Conservation (phyloP, 2,329 filamentous ascomycete species). For the Pestalotiopsis sp. region DNA sequence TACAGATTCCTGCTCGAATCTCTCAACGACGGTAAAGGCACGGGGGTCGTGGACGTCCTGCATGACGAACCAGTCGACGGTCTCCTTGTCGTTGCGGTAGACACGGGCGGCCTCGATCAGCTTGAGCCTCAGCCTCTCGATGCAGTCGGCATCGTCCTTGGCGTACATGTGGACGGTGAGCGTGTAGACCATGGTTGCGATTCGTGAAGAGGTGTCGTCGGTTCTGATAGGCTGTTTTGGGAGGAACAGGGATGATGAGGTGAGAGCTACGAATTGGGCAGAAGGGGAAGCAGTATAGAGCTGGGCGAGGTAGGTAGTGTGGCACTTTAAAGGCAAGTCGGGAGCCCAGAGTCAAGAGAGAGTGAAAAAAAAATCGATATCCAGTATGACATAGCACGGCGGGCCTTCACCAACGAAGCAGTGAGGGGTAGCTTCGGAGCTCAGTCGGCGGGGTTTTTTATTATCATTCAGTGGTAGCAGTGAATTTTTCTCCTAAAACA, state of each 20-base stretch:
- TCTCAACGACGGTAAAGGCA: slow-evolving; percentile 76
- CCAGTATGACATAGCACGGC: background rate
- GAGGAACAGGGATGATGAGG: background rate
- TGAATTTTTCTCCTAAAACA: background rate
- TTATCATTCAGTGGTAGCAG: too few relatives aligned
- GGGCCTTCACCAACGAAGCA: background rate
- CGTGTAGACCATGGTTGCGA: slow-evolving; percentile 64
- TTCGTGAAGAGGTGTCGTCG: background rate
- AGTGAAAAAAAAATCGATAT: background rate
- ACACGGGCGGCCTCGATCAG: slow-evolving; percentile 74
- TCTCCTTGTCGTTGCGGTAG: slow-evolving; percentile 74
- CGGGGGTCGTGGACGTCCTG: slow-evolving; percentile 69
- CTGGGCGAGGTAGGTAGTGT: background rate
- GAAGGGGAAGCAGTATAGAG: background rate
- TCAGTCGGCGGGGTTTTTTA: background rate
- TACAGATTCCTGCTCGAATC: slow-evolving; percentile 69
- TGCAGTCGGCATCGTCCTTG: slow-evolving; percentile 65
- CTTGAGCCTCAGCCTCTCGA: slow-evolving; percentile 71
- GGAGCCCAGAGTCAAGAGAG: background rate
- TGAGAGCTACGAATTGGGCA: background rate
- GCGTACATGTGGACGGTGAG: slow-evolving; percentile 72
- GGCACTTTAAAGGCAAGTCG: background rate
- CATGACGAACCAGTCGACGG: slow-evolving; percentile 75
- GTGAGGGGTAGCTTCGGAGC: slow-evolving; percentile 9
- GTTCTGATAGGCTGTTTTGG: background rate